phyloP scores from a whole-genome alignment of 2,329 filamentous ascomycete species.

The Fusarium dlaminii region DNA sequence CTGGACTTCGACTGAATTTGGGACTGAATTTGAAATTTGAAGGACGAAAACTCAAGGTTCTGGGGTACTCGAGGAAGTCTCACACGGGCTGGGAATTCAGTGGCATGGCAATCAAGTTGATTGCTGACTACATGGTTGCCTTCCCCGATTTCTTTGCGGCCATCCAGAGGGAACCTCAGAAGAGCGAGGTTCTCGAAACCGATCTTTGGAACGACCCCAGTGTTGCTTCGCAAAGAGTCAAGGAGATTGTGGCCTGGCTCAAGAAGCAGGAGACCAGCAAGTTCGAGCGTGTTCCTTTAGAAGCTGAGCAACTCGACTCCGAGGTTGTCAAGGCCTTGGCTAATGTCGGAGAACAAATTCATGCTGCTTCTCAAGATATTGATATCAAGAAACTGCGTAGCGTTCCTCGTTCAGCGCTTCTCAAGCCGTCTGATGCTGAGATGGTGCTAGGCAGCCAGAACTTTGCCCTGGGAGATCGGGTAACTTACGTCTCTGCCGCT shows the following conservation, averaged over 20 bases:
- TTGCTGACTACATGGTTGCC: constrained; percentile 88
- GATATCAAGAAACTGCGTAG: constrained; percentile 77
- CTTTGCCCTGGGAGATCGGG: constrained; percentile 86
- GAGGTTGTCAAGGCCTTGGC: constrained; percentile 86
- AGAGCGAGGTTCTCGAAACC: constrained; percentile 83
- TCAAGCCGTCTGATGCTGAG: constrained; percentile 97
- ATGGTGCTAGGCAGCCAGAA: constrained; percentile 86
- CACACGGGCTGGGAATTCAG: constrained; percentile 96
- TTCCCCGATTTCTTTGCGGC: constrained; percentile 96
- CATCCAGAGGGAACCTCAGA: constrained; percentile 85
- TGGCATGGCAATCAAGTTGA: constrained; percentile 79
- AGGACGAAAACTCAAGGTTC: constrained; percentile 91
- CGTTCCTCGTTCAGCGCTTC: constrained; percentile 85
- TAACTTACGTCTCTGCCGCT: constrained; percentile 91
- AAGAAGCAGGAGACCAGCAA: constrained; percentile 91
- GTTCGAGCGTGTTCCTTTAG: constrained; percentile 94
- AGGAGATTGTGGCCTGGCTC: constrained; percentile 93
- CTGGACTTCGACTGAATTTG: constrained; percentile 85
- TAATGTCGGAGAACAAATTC: constrained; percentile 72
- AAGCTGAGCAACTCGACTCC: constrained; percentile 95
- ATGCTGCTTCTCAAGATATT: constrained; percentile 60
- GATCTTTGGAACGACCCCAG: constrained; percentile 83
- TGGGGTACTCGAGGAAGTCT: constrained; percentile 92
- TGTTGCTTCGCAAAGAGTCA: constrained; percentile 80
- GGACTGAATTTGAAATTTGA: constrained; percentile 98